phyloP scores from a whole-genome alignment of 768 basidiomycete species.

The Leccinum longicurvipes region DNA sequence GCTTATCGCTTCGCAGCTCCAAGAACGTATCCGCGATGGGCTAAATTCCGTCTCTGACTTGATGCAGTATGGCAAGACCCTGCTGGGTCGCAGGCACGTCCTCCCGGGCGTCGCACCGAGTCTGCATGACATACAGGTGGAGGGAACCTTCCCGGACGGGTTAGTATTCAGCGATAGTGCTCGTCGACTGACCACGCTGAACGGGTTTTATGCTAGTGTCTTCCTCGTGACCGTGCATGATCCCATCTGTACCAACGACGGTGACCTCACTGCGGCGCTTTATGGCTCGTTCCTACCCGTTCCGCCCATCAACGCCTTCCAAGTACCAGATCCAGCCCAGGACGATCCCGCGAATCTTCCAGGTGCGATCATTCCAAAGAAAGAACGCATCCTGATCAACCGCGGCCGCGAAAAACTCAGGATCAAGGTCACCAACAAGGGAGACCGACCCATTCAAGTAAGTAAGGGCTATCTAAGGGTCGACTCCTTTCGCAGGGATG shows the following conservation, averaged over 20 bases:
- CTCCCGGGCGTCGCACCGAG: slow-evolving; percentile 72
- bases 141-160: slow-evolving; percentile 90
- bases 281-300: slow-evolving; percentile 91
- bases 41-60: slow-evolving; percentile 77
- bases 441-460: slow-evolving; percentile 92
- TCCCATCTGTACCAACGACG: slow-evolving; percentile 82
- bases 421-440: slow-evolving; percentile 82
- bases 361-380: slow-evolving; percentile 70
- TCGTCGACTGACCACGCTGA: not conserved
- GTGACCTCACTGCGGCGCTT: slow-evolving; percentile 79
- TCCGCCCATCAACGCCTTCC: slow-evolving; percentile 66
- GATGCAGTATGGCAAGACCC: slow-evolving; percentile 89
- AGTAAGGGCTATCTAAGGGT: slow-evolving; percentile 11
- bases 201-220: slow-evolving; percentile 34
- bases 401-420: slow-evolving; percentile 63
- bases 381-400: slow-evolving; percentile 73
- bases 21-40: slow-evolving; percentile 94
- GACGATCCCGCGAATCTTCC: slow-evolving; percentile 58
- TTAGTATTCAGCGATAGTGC: slow-evolving; percentile 31
- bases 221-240: slow-evolving; percentile 98
- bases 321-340: slow-evolving; percentile 44
- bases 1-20: slow-evolving; percentile 87
- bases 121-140: slow-evolving; percentile 88
- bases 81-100: slow-evolving; percentile 89
- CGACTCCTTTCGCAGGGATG: not conserved